These are phyloP conservation scores for Candida maris DNA, from an alignment of 805 yeast species.

Conservation along the genomic window DNA sequence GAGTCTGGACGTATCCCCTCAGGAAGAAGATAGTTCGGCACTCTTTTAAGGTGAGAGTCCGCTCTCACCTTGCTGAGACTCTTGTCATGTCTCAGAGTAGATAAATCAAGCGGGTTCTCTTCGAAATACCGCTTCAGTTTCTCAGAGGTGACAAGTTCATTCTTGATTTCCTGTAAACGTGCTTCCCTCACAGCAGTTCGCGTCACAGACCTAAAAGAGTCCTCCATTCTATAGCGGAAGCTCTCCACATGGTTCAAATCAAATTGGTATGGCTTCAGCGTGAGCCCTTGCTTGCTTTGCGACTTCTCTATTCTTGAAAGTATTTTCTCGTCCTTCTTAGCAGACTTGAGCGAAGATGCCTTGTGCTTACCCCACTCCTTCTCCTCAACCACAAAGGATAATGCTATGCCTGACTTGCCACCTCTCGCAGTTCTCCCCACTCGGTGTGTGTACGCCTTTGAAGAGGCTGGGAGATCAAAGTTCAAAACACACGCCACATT, in stretches of 20 bases:
- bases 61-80: constrained; percentile 79
- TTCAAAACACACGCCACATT: constrained; percentile 96
- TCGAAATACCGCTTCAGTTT: constrained; percentile 92
- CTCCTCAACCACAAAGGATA: constrained; percentile 83
- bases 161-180: constrained; percentile 80
- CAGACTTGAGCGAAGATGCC: constrained; percentile 63
- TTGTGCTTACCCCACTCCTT: constrained; percentile 88
- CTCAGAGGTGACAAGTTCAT: constrained; percentile 83
- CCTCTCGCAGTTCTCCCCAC: constrained; percentile 98
- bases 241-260: constrained; percentile 91
- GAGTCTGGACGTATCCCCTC: constrained; percentile 60
- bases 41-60: constrained; percentile 83
- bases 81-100: constrained; percentile 85
- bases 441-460: constrained; percentile 88
- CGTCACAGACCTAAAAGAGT: constrained; percentile 94
- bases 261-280: constrained; percentile 82
- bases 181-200: constrained; percentile 89
- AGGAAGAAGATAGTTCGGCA: constrained; percentile 89
- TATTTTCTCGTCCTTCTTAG: constrained; percentile 84
- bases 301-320: constrained; percentile 71
- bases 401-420: constrained; percentile 90
- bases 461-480: constrained; percentile 87
- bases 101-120: constrained; percentile 93
- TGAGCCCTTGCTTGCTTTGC: constrained; percentile 70
- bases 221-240: constrained; percentile 94